A percentile compares a stretch with the other conserved stretches of the same genome.
Conservation (phyloP, 2,329 filamentous ascomycete genomes). For the Hypoxylon sp. region DNA sequence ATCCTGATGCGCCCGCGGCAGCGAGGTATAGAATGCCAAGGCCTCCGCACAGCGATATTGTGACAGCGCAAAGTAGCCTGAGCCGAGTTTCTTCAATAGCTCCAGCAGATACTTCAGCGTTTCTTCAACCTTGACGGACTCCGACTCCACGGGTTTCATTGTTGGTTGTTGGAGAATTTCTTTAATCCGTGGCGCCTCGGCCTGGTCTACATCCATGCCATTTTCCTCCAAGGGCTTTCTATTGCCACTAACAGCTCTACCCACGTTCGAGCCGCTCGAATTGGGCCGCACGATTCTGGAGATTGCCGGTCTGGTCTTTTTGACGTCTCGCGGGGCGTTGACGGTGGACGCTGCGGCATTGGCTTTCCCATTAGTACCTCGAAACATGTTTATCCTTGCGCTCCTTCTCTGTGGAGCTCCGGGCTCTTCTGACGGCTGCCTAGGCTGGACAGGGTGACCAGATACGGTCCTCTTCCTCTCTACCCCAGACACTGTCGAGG, state of each 20-base stretch:
- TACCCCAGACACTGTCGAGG: constrained; percentile 56
- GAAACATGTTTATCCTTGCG: constrained; percentile 76
- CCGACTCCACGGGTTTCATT: constrained; percentile 59
- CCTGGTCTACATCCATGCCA: constrained; percentile 75
- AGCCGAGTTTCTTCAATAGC: constrained; percentile 82
- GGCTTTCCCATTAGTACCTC: constrained; percentile 74
- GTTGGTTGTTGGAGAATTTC: constrained; percentile 57
- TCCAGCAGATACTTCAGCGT: constrained; percentile 82
- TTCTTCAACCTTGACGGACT: constrained; percentile 77
- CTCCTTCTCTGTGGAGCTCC: constrained; percentile 75
- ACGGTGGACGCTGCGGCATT: constrained; percentile 68
- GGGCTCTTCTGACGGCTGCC: constrained; percentile 69
- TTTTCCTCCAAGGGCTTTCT: constrained; percentile 79
- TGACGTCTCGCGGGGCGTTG: constrained; percentile 76
- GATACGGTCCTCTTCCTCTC: constrained; percentile 94
- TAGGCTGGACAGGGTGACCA: constrained; percentile 74
- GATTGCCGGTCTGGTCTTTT: constrained; percentile 82
- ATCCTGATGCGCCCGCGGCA: constrained; percentile 82
- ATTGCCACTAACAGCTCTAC: constrained; percentile 90
- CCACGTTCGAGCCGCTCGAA: constrained; percentile 76
- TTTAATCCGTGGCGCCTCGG: constrained; percentile 65
- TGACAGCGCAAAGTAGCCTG: constrained; percentile 80
- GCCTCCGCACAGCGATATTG: constrained; percentile 85
- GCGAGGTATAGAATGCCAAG: constrained; percentile 75
- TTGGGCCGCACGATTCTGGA: constrained; percentile 74